These are phyloP conservation scores for Boletus sp. DNA, from an alignment of 768 basidiomycete genomes.

Conservation along the genomic window DNA sequence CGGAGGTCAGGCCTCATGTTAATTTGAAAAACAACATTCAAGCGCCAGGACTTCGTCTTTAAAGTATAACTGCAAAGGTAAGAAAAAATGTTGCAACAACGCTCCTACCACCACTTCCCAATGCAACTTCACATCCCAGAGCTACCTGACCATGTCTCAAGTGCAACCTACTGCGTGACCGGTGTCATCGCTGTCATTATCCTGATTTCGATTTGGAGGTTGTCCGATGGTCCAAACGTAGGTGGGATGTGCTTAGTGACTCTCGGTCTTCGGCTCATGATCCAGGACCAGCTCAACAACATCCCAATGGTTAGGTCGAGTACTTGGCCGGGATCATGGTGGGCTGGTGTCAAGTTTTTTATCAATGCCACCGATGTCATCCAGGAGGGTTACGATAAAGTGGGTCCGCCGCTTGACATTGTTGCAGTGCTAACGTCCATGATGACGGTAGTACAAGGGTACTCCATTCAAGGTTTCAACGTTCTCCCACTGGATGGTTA, in stretches of 20 bases:
- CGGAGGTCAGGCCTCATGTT: background rate
- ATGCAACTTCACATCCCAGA: background rate
- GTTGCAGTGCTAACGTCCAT: background rate
- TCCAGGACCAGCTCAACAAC: slow-evolving; percentile 17
- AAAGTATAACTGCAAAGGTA: background rate
- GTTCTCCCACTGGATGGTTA: slow-evolving; percentile 37
- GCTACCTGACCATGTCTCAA: background rate
- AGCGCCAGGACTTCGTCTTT: background rate
- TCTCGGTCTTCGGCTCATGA: background rate
- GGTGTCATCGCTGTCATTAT: background rate
- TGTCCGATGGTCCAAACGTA: no score
- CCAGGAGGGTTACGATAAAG: slow-evolving; percentile 34
- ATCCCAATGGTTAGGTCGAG: slow-evolving; percentile 32
- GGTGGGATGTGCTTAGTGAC: no score
- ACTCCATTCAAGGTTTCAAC: slow-evolving; percentile 31
- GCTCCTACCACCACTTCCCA: background rate
- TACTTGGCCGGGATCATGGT: slow-evolving; percentile 28
- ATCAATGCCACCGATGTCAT: slow-evolving; percentile 20
- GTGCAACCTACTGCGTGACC: background rate
- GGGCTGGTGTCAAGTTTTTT: slow-evolving; percentile 18
- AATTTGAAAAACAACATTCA: background rate
- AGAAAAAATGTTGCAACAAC: background rate
- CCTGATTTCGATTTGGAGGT: background rate
- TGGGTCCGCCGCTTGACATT: background rate
- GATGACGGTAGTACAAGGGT: slow-evolving; percentile 23